Evolutionary conservation across 345 rosid genomes (phyloP).

Genomic region (Hirschfeldia incana): DNA sequence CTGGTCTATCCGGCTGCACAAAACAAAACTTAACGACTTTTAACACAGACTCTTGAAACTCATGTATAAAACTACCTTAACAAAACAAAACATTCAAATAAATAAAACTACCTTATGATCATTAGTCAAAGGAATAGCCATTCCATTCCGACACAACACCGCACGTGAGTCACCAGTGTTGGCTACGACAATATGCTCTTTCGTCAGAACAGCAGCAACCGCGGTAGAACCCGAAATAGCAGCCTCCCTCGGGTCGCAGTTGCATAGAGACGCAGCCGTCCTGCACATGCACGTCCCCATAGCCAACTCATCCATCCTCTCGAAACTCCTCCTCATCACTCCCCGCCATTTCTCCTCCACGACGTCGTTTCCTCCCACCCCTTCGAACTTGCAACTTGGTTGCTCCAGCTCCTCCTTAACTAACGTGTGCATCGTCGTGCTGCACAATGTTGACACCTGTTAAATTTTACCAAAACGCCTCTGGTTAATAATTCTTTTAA

Average conservation of each 20-base stretch:
- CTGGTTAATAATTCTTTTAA: neutral
- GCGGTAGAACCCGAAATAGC: slow-evolving; percentile 48
- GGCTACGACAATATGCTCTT: slow-evolving; percentile 46
- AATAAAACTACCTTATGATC: slow-evolving; percentile 39
- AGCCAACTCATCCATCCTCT: slow-evolving; percentile 40
- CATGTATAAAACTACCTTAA: neutral
- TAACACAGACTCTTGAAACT: neutral
- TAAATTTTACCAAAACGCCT: slow-evolving; percentile 12
- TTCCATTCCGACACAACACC: slow-evolving; percentile 53
- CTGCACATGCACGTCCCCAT: slow-evolving; percentile 28
- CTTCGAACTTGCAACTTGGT: neutral
- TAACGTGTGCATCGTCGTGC: slow-evolving; percentile 39
- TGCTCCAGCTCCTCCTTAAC: slow-evolving; percentile 37
- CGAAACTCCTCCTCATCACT: slow-evolving; percentile 36
- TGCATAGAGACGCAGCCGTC: neutral
- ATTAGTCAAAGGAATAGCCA: slow-evolving; percentile 31
- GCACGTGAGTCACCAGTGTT: slow-evolving; percentile 64
- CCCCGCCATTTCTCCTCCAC: slow-evolving; percentile 30
- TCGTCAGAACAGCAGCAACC: slow-evolving; percentile 43
- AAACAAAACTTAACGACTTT: neutral
- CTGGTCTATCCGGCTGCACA: slow-evolving; percentile 75
- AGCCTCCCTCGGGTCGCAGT: slow-evolving; percentile 22
- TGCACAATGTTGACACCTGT: slow-evolving; percentile 45
- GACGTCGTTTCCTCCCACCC: neutral
- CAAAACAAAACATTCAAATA: neutral